Evolutionary conservation across 495 filamentous ascomycete species (phyloP), one percentile per base, ranked within the genome.

Genomic region (Aspergillus leporis): DNA sequence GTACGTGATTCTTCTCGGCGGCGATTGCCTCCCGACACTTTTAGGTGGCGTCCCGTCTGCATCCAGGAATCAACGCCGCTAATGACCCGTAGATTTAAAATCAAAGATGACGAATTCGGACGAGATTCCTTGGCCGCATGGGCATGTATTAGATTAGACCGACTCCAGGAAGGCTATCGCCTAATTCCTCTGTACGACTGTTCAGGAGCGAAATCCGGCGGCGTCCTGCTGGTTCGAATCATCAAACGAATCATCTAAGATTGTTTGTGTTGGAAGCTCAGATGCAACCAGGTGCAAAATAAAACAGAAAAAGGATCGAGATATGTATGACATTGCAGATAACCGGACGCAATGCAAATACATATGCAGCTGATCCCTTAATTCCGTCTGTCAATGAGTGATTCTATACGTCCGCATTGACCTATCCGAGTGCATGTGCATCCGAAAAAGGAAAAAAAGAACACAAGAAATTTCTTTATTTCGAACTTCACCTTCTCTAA

Each of bases 71-170:
- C 36, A 12, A 10, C 23, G 9, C 18, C 9, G 38, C 53, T 61
- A 48, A 60, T 50, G 10, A 36, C 57, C 46, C 56, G 47, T 61
- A 90, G 93, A 55, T 90, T 97, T 72, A 89, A 95, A 69, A 80
- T 97, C 62, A 86, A 90, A 68, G 89, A 97, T 65, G 87, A 93
- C 59, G 87, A 92, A 62, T 78, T 93, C 53, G 85, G 85, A 3
- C 80, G 82, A 58, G 91, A 96, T 62, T 78, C 86, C 49, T 67
- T 95, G 38, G 90, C 90, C 19, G 91, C 87, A 12, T 98, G 93
- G 93, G 85, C 90, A 8, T 96, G 92, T 67, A 85, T 96, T 55
- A 80, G 91, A 19, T 82, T 97, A 0, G 91, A 96, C 72, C 82
- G 90, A 16, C 70, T 97, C 53, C 83, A 85, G 48, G 68, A 80